Conservation (phyloP, 2,329 filamentous ascomycete genomes). For the Phaeosphaeria sp. region DNA sequence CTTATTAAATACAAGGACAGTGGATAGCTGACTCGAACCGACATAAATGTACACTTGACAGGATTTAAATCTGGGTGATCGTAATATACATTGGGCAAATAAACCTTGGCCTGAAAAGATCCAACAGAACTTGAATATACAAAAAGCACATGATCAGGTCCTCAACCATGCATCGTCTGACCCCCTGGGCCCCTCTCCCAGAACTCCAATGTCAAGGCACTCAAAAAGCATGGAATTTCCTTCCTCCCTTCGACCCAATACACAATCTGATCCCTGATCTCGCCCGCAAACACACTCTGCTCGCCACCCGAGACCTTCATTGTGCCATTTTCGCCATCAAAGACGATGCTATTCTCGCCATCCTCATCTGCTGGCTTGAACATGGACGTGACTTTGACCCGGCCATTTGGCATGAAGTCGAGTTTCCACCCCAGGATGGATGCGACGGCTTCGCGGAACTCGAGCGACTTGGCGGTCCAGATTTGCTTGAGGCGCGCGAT, state of each 20-base stretch:
- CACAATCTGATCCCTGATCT: constrained; percentile 85
- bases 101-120: too few relatives aligned
- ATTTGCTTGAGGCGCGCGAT: constrained; percentile 88
- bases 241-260: constrained; percentile 97
- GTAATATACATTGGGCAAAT: not conserved
- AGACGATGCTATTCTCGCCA: constrained; percentile 68
- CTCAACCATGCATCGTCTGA: constrained; percentile 24
- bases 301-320: constrained; percentile 98
- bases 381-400: constrained; percentile 87
- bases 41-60: not conserved
- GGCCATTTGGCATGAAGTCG: constrained; percentile 95
- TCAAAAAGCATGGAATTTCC: constrained; percentile 91
- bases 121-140: not conserved
- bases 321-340: constrained; percentile 90
- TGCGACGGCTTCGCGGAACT: constrained; percentile 95
- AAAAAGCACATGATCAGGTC: not conserved
- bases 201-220: constrained; percentile 90
- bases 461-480: constrained; percentile 86
- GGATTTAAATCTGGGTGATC: not conserved
- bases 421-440: constrained; percentile 92
- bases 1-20: not conserved
- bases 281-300: constrained; percentile 80
- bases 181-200: constrained; percentile 68
- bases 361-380: constrained; percentile 77
- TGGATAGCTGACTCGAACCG: not conserved